Percentiles rank a stretch among this genome's conserved stretches.
These are phyloP conservation scores for Eucalyptus cloeziana DNA, from an alignment of 345 rosid genomes.

Conservation along the genomic window DNA sequence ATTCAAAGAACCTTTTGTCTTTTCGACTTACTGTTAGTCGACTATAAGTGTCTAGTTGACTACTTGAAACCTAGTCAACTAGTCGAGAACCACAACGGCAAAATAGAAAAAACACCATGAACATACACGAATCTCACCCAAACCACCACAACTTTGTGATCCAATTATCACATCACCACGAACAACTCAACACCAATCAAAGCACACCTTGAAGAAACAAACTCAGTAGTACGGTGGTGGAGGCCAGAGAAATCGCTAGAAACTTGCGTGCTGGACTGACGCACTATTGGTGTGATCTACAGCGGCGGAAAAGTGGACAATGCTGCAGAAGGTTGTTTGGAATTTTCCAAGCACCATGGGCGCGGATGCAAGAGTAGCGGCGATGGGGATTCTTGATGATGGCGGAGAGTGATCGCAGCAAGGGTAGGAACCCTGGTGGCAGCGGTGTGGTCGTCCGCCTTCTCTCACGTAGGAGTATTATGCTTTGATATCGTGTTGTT, in stretches of 20 bases:
- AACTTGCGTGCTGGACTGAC: too few relatives aligned
- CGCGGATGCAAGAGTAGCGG: neutral
- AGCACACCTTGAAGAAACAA: neutral
- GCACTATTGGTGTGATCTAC: too few relatives aligned
- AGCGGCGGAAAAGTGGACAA: too few relatives aligned
- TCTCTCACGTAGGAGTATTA: neutral
- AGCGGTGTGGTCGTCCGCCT: neutral
- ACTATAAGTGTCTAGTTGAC: too few relatives aligned
- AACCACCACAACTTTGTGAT: neutral
- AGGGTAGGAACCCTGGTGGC: neutral
- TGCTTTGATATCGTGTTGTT: neutral
- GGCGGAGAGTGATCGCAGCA: neutral
- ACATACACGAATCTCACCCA: neutral
- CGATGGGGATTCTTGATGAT: neutral
- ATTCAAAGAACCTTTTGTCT: neutral
- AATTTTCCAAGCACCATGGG: neutral
- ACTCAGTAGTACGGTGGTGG: too few relatives aligned
- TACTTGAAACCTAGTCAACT: neutral
- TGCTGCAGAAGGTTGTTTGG: too few relatives aligned
- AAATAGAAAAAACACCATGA: neutral
- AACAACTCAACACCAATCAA: neutral
- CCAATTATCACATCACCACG: neutral
- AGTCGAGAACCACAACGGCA: neutral
- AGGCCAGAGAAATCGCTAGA: too few relatives aligned
- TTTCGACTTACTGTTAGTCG: neutral